These are phyloP conservation scores for Holtermanniella nyarrowii DNA, from an alignment of 768 basidiomycete species.

Conservation along the genomic window DNA sequence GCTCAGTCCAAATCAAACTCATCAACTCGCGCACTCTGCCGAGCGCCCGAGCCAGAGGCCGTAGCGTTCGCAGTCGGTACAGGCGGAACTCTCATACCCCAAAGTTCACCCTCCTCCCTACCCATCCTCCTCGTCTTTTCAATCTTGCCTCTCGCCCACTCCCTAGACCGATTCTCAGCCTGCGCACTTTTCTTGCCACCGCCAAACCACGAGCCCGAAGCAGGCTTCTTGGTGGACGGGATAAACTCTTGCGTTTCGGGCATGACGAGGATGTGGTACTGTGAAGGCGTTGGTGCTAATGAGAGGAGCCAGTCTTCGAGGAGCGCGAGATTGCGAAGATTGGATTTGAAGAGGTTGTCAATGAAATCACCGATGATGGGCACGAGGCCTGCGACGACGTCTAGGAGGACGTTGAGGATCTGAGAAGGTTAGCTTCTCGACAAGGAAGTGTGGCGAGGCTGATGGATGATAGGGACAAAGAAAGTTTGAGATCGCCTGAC, in stretches of 20 bases:
- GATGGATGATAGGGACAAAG: no score
- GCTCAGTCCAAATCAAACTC: not conserved
- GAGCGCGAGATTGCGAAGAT: constrained; percentile 31
- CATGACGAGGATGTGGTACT: constrained; percentile 40
- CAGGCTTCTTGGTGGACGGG: constrained; percentile 15
- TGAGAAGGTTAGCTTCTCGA: constrained; percentile 1
- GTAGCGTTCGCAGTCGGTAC: not conserved
- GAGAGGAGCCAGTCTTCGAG: constrained; percentile 34
- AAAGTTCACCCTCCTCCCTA: constrained; percentile 23
- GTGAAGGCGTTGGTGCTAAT: constrained; percentile 1
- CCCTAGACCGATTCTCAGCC: constrained; percentile 18
- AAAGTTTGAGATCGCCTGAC: no score
- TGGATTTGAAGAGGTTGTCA: constrained; percentile 41
- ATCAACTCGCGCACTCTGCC: not conserved
- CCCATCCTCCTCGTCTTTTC: constrained; percentile 32
- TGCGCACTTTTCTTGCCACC: constrained; percentile 8
- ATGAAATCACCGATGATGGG: constrained; percentile 39
- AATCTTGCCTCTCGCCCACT: constrained; percentile 17
- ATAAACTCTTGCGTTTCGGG: constrained; percentile 30
- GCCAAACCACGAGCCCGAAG: constrained; percentile 22
- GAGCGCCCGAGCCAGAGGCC: no score
- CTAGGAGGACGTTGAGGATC: constrained; percentile 33
- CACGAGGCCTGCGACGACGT: constrained; percentile 35
- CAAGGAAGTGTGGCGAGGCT: no score
- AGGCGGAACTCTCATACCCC: not conserved